Evolutionary conservation across 2,329 filamentous ascomycete genomes (phyloP), one percentile per base, ranked within the genome.

Genomic region (Penicillium sp.): DNA sequence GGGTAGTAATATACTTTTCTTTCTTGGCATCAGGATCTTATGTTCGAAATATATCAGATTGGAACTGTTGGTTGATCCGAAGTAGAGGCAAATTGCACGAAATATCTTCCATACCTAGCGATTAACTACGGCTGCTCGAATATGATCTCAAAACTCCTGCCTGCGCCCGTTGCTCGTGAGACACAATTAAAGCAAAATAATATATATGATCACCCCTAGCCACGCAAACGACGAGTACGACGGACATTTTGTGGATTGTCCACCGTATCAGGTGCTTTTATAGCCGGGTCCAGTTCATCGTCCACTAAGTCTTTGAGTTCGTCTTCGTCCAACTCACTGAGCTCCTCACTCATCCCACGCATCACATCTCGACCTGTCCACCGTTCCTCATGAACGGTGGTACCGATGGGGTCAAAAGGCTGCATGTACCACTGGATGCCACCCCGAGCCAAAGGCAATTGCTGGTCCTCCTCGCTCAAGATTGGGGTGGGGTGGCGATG

Each of bases 271-370:
- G 52, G 26, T 26, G 55, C 47, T 48, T 56, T 60, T 50, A 51
- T 49, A 29, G 64, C 19, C 19, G 53, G 47, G 48, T 63, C 70
- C 46, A 67, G 63, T 52, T 78, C 87, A 81, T 88, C 76, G 53
- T 75, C 75, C 14, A 78, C 76, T 41, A 91, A 78, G 33, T 89
- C 90, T 67, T 90, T 87, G 56, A 96, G 80, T 75, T 93, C 91
- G 51, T 96, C 92, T 63, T 97, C 93, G 66, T 96, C 93, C 71
- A 97, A 86, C 70, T 97, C 93, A 55, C 90, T 96, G 22, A 97
- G 81, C 65, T 93, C 90, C 73, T 96, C 93, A 67, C 90, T 96
- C 74, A 93, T 86, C 14, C 82, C 84, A 29, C 86, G 81, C 63
- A 86, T 78, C n/a, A 89, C 86, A 54, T 93, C 89, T 33, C 87